Percentiles rank a stretch among this genome's conserved stretches.
Conservation (phyloP, 2,329 filamentous ascomycete genomes). For the Calonectria fujianensis region DNA sequence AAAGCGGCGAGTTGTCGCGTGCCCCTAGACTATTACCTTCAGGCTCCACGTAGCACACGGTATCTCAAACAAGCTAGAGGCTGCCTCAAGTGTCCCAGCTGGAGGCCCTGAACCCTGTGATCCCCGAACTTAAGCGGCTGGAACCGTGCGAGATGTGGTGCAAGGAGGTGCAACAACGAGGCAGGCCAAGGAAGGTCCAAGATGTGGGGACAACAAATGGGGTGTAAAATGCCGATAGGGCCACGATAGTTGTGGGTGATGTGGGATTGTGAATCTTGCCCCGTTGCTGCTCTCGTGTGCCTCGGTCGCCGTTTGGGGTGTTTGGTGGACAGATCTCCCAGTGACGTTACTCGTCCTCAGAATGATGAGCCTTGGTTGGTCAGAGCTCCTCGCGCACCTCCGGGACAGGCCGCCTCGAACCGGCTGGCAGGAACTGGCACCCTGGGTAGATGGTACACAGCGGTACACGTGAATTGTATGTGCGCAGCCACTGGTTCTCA, state of each 20-base stretch:
- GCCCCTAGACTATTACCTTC: conserved; percentile 27
- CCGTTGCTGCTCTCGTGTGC: conserved; percentile 26
- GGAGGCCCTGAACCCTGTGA: conserved; percentile 3
- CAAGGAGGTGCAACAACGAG: conserved; percentile 6
- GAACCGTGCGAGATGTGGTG: conserved; percentile 7
- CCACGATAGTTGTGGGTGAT: conserved; percentile 16
- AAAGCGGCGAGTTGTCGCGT: conserved; percentile 48
- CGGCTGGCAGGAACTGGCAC: not conserved
- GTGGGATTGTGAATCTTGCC: conserved; percentile 25
- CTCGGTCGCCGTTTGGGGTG: conserved; percentile 38
- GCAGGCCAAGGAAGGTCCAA: conserved; percentile 1
- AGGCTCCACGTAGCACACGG: conserved; percentile 21
- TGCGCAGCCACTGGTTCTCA: conserved; percentile 38
- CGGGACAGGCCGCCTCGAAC: conserved; percentile 30
- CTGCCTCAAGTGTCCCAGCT: not conserved
- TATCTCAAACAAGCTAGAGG: conserved; percentile 34
- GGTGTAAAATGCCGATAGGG: conserved; percentile 5
- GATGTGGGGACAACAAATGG: conserved; percentile 13
- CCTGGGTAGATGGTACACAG: conserved; percentile 33
- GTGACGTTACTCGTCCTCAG: conserved; percentile 22
- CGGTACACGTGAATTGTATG: conserved; percentile 48
- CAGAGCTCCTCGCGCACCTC: conserved; percentile 24
- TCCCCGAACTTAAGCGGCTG: not conserved
- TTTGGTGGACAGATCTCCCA: conserved; percentile 39
- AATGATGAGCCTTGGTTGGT: conserved; percentile 23